Evolutionary conservation across 2,329 filamentous ascomycete species (phyloP).

Genomic region (Aureobasidium vineae): DNA sequence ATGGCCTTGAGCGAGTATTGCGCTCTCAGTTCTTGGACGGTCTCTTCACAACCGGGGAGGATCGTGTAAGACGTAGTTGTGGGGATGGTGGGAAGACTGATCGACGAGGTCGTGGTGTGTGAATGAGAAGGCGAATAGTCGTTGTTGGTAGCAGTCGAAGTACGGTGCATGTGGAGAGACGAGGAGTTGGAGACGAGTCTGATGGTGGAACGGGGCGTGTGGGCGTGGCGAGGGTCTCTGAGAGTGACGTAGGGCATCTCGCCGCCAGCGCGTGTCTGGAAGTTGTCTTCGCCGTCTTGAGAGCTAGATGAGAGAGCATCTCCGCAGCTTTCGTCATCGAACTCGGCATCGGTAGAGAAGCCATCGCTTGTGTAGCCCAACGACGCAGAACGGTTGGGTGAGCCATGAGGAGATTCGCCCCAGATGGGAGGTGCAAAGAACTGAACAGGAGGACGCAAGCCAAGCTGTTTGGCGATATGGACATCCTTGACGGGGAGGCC

Average conservation of each 20-base stretch:
- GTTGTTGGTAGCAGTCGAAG: constrained; percentile 27
- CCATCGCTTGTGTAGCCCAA: constrained; percentile 9
- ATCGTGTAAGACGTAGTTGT: constrained; percentile 18
- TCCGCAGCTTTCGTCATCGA: constrained; percentile 4
- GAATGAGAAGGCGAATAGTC: constrained; percentile 33
- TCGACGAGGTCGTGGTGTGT: constrained; percentile 35
- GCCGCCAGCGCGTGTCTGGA: neutral
- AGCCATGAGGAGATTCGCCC: neutral
- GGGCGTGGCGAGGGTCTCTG: neutral
- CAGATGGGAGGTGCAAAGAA: neutral
- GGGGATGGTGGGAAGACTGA: constrained; percentile 34
- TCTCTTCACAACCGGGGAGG: neutral
- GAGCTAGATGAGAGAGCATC: neutral
- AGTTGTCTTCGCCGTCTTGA: neutral
- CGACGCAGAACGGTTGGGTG: neutral
- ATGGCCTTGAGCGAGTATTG: constrained; percentile 18
- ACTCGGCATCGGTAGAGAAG: constrained; percentile 13
- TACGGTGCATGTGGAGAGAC: constrained; percentile 27
- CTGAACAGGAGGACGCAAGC: constrained; percentile 31
- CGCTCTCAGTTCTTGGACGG: neutral
- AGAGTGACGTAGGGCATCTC: neutral
- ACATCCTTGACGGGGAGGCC: constrained; percentile 41
- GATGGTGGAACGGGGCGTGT: neutral
- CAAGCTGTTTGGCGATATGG: constrained; percentile 39
- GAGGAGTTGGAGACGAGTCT: neutral